Percentiles rank a stretch among this genome's conserved stretches.
Evolutionary conservation across 2,329 filamentous ascomycete species (phyloP).

Genomic region (Westerdykella sp.): DNA sequence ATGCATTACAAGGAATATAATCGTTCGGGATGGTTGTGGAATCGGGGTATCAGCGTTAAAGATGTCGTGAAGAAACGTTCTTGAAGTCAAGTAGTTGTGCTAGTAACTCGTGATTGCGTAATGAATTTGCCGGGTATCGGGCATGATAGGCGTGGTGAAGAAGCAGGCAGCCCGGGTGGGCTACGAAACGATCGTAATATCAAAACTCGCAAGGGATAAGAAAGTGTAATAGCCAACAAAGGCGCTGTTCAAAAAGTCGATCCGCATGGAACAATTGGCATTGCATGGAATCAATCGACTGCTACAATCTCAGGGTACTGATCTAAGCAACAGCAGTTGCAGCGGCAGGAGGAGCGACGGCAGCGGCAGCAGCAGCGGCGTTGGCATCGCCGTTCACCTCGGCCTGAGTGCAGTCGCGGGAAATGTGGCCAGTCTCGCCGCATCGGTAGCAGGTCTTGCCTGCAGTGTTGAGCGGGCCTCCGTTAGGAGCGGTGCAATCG

Average conservation of each 20-base stretch:
- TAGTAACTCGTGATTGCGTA: constrained; percentile 34
- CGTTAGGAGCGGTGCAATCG: constrained; percentile 95
- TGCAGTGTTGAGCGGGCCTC: constrained; percentile 87
- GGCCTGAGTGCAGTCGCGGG: constrained; percentile 84
- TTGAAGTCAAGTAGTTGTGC: constrained; percentile 5
- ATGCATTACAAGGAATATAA: constrained; percentile 28
- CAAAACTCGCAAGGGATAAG: constrained; percentile 2
- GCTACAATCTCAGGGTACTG: constrained; percentile 2
- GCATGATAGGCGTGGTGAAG: constrained; percentile 1
- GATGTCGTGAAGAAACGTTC: constrained; percentile 25
- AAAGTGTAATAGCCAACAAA: constrained; percentile 10
- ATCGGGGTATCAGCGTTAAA: constrained; percentile 39
- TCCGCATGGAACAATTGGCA: constrained; percentile 1
- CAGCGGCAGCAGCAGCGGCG: constrained; percentile 21
- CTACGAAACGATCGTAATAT: constrained; percentile 27
- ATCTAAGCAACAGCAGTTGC: constrained; percentile 37
- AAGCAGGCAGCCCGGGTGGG: constrained; percentile 5
- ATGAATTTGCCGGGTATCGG: constrained; percentile 31
- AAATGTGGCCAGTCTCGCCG: constrained; percentile 92
- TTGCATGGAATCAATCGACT: constrained; percentile 7
- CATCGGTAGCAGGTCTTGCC: constrained; percentile 99
- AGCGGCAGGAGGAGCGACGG: constrained; percentile 37
- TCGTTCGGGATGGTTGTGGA: constrained; percentile 11
- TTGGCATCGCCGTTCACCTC: constrained; percentile 43
- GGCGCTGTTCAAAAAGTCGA: constrained; percentile 6